Conservation (phyloP, 805 yeast genomes). For the Suhomyces emberorum region DNA sequence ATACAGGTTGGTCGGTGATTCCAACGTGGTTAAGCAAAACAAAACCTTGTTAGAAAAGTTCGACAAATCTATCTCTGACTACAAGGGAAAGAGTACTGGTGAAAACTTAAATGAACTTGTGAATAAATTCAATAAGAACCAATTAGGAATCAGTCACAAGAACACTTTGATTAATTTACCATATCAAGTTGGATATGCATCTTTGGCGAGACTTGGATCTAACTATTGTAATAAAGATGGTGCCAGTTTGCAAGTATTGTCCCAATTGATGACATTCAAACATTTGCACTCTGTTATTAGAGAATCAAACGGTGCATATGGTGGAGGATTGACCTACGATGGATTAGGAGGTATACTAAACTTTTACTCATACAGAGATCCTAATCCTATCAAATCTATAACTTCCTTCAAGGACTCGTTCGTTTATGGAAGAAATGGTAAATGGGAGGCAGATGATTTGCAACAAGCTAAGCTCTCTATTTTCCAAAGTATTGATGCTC, state of each 20-base stretch:
- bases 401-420: constrained; percentile 49
- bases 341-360: constrained; percentile 77
- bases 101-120: constrained; percentile 10
- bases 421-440: constrained; percentile 21
- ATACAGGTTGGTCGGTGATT: constrained; percentile 59
- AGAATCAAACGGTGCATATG: constrained; percentile 97
- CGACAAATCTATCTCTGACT: constrained; percentile 8
- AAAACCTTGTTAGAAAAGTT: constrained; percentile 36
- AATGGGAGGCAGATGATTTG: constrained; percentile 64
- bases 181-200: constrained; percentile 83
- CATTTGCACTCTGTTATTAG: constrained; percentile 85
- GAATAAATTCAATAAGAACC: constrained; percentile 12
- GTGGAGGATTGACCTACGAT: constrained; percentile 87
- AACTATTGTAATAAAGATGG: constrained; percentile 70
- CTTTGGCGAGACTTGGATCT: constrained; percentile 64
- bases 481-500: constrained; percentile 91
- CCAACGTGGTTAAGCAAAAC: constrained; percentile 33
- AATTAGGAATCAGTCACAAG: constrained; percentile 11
- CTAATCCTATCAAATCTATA: constrained; percentile 72
- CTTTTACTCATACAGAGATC: constrained; percentile 91
- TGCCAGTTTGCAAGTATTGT: constrained; percentile 77
- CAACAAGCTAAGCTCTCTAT: constrained; percentile 88
- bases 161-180: constrained; percentile 66
- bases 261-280: constrained; percentile 78
- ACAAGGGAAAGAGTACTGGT: background rate